A percentile compares a stretch with the other conserved stretches of the same genome.
Conservation (phyloP, 1,139 yeast species). For the Geotrichum aggregatum region DNA sequence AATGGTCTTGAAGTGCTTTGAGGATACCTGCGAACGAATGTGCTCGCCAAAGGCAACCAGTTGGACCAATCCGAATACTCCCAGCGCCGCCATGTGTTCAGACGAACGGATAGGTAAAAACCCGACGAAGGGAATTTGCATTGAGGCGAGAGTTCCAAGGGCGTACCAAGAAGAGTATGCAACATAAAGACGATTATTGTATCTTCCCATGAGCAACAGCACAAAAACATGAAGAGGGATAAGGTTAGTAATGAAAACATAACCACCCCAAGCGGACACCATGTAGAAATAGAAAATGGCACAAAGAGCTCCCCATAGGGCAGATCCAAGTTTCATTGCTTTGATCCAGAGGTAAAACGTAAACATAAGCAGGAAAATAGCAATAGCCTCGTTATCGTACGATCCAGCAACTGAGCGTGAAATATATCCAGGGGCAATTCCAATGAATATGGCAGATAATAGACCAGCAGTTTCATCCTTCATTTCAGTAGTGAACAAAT, state of each 20-base stretch:
- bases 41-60: constrained; percentile 84
- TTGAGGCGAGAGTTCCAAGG: constrained; percentile 90
- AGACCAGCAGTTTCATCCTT: constrained; percentile 88
- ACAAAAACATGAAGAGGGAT: constrained; percentile 95
- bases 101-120: constrained; percentile 94
- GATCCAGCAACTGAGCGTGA: constrained; percentile 98
- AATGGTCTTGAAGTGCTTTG: constrained; percentile 70
- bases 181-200: constrained; percentile 73
- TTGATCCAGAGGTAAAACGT: constrained; percentile 96
- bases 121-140: constrained; percentile 99
- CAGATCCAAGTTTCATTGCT: constrained; percentile 85
- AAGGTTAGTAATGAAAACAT: constrained; percentile 95
- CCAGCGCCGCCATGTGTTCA: constrained; percentile 98
- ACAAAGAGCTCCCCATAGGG: constrained; percentile 76
- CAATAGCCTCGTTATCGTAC: constrained; percentile 98
- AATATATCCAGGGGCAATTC: constrained; percentile 97
- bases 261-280: constrained; percentile 99
- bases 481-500: constrained; percentile 82
- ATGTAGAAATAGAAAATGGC: constrained; percentile 92
- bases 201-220: constrained; percentile 89
- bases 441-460: constrained; percentile 90
- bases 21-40: constrained; percentile 67
- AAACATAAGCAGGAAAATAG: constrained; percentile 91
- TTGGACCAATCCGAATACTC: constrained; percentile 93
- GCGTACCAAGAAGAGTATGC: constrained; percentile 97